Conservation (phyloP, 345 rosid species). For the Euphorbia peplus region DNA sequence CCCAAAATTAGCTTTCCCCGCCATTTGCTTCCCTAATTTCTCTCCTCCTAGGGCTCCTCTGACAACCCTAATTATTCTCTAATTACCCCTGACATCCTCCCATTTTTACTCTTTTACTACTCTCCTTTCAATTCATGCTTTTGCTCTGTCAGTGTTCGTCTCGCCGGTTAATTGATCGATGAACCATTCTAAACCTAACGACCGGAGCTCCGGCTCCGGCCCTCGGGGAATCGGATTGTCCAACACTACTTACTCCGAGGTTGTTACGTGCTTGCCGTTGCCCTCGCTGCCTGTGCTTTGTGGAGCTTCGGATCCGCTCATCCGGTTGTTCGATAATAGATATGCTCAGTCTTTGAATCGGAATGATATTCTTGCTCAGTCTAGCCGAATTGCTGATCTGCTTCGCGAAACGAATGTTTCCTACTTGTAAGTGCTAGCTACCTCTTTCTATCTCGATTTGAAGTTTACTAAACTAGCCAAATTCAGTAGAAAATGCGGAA, state of each 20-base stretch:
- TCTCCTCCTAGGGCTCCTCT: slow-evolving; percentile 44
- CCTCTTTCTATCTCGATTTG: neutral
- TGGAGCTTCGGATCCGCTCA: slow-evolving; percentile 68
- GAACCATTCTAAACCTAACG: slow-evolving; percentile 44
- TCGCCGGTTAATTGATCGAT: slow-evolving; percentile 40
- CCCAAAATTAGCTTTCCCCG: slow-evolving; percentile 51
- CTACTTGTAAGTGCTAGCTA: slow-evolving; percentile 61
- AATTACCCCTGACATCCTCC: slow-evolving; percentile 16
- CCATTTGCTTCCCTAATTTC: slow-evolving; percentile 45
- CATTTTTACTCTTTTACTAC: slow-evolving; percentile 19
- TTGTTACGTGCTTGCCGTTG: slow-evolving; percentile 81
- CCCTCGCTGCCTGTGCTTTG: slow-evolving; percentile 87
- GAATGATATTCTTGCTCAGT: slow-evolving; percentile 60
- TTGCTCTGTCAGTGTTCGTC: slow-evolving; percentile 15
- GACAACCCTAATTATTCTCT: slow-evolving; percentile 27
- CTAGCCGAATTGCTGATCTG: slow-evolving; percentile 68
- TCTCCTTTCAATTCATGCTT: slow-evolving; percentile 38
- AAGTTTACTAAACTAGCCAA: neutral
- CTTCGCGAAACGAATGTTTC: slow-evolving; percentile 78
- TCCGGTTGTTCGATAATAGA: slow-evolving; percentile 52
- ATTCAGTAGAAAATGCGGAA: neutral
- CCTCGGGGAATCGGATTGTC: slow-evolving; percentile 72
- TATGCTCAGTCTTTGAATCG: slow-evolving; percentile 54
- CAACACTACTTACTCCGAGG: slow-evolving; percentile 89
- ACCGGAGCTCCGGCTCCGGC: slow-evolving; percentile 22